A percentile compares a stretch with the other conserved stretches of the same genome.
phyloP scores from a whole-genome alignment of 2,329 filamentous ascomycete species.

The Penicillium sp. region DNA sequence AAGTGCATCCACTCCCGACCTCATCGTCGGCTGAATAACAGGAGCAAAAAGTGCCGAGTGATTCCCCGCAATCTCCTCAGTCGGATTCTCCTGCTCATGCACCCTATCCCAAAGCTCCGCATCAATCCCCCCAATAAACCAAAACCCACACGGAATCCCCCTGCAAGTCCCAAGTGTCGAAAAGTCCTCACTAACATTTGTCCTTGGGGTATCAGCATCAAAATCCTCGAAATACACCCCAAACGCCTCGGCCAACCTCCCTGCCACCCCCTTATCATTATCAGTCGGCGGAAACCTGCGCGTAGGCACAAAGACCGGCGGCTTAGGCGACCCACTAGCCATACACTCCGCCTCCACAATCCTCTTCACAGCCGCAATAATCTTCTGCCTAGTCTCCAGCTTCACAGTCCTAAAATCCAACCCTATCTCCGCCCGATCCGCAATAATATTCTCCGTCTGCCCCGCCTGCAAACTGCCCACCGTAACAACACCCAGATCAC shows the following conservation, averaged over 20 bases:
- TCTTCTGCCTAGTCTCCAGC: slow-evolving; percentile 47
- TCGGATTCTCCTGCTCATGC: slow-evolving; percentile 40
- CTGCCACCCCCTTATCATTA: slow-evolving; percentile 52
- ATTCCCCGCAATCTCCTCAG: slow-evolving; percentile 57
- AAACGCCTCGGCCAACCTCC: slow-evolving; percentile 49
- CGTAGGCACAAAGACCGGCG: slow-evolving; percentile 50
- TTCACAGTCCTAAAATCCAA: slow-evolving; percentile 56
- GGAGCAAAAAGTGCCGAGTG: slow-evolving; percentile 63
- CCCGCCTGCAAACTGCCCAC: slow-evolving; percentile 61
- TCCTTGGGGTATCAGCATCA: slow-evolving; percentile 30
- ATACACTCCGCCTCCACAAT: slow-evolving; percentile 59
- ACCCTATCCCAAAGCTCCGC: slow-evolving; percentile 52
- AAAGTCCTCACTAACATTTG: slow-evolving; percentile 59
- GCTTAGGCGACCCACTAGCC: slow-evolving; percentile 52
- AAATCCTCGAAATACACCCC: slow-evolving; percentile 48
- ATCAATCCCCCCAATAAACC: slow-evolving; percentile 58
- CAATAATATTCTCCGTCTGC: slow-evolving; percentile 62
- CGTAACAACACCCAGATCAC: slow-evolving; percentile 58
- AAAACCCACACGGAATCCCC: slow-evolving; percentile 56
- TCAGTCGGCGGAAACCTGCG: slow-evolving; percentile 54
- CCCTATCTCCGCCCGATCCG: slow-evolving; percentile 55
- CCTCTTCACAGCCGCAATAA: slow-evolving; percentile 51
- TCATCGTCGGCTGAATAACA: slow-evolving; percentile 60
- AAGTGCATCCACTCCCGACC: slow-evolving; percentile 53
- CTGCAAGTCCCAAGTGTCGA: slow-evolving; percentile 54